Evolutionary conservation across 495 filamentous ascomycete genomes (phyloP).

Genomic region (Hyaloscypha hepaticicola): DNA sequence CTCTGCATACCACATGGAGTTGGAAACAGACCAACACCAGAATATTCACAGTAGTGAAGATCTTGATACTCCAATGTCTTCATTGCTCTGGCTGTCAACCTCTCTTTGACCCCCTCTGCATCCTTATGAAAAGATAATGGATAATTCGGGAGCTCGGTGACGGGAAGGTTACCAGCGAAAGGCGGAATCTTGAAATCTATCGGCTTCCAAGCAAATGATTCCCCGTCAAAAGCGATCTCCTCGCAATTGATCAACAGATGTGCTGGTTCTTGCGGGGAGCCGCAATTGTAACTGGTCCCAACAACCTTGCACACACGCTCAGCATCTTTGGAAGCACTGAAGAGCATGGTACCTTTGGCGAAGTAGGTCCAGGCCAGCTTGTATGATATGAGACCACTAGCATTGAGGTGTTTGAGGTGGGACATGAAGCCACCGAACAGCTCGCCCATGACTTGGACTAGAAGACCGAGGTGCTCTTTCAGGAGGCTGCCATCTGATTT

Average conservation of each 20-base stretch:
- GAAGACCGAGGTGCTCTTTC: conserved; percentile 34
- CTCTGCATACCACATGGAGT: conserved; percentile 12
- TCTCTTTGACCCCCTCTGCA: conserved; percentile 25
- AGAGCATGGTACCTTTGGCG: conserved; percentile 34
- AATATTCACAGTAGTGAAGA: conserved; percentile 36
- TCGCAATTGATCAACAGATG: conserved; percentile 28
- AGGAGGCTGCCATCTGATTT: conserved; percentile 22
- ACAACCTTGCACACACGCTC: conserved; percentile 38
- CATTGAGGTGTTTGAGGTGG: conserved; percentile 32
- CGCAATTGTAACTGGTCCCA: conserved; percentile 24
- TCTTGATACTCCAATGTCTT: conserved; percentile 39
- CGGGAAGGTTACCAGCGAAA: conserved; percentile 33
- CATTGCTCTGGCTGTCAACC: conserved; percentile 31
- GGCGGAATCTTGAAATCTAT: conserved; percentile 26
- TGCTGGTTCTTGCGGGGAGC: not conserved
- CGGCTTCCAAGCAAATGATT: conserved; percentile 34
- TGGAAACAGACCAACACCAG: conserved; percentile 28
- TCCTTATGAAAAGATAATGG: conserved; percentile 36
- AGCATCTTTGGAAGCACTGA: conserved; percentile 33
- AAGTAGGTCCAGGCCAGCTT: conserved; percentile 41
- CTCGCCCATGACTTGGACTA: conserved; percentile 38
- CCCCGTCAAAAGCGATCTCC: conserved; percentile 36
- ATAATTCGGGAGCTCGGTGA: conserved; percentile 35
- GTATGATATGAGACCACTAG: conserved; percentile 33
- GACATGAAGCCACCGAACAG: conserved; percentile 36